phyloP scores from a whole-genome alignment of 805 yeast species.

The Candida chauliodis region DNA sequence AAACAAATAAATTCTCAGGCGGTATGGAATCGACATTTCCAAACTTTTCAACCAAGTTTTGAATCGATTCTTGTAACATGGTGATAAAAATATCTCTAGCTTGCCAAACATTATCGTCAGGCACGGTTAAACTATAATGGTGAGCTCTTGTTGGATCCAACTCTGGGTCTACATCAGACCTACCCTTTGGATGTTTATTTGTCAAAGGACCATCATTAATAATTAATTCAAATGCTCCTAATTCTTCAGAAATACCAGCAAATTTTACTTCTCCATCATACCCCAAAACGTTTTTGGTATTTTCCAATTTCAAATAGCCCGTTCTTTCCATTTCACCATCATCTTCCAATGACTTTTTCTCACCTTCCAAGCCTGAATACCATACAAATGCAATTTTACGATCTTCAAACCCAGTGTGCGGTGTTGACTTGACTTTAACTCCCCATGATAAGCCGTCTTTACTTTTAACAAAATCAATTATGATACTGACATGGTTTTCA shows the following conservation, averaged over 20 bases:
- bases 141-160: slow-evolving; percentile 60
- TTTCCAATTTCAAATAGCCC: slow-evolving; percentile 25
- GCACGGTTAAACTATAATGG: slow-evolving; percentile 66
- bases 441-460: slow-evolving; percentile 78
- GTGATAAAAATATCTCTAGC: slow-evolving; percentile 74
- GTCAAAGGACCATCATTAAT: slow-evolving; percentile 54
- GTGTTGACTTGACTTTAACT: slow-evolving; percentile 61
- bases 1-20: slow-evolving; percentile 46
- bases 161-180: slow-evolving; percentile 28
- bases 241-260: slow-evolving; percentile 50
- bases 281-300: slow-evolving; percentile 21
- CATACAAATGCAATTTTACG: slow-evolving; percentile 65
- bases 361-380: slow-evolving; percentile 76
- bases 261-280: slow-evolving; percentile 38
- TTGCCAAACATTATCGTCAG: slow-evolving; percentile 70
- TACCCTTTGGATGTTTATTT: slow-evolving; percentile 40
- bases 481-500: slow-evolving; percentile 57
- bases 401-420: slow-evolving; percentile 47
- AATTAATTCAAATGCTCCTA: slow-evolving; percentile 61
- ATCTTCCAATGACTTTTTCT: slow-evolving; percentile 14
- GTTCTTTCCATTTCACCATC: slow-evolving; percentile 13
- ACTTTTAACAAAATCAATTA: slow-evolving; percentile 73
- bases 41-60: slow-evolving; percentile 32
- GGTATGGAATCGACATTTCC: slow-evolving; percentile 30
- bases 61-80: slow-evolving; percentile 66